These are phyloP conservation scores for Crithidia expoeki DNA, from an alignment of 208 protist species.

Conservation along the genomic window DNA sequence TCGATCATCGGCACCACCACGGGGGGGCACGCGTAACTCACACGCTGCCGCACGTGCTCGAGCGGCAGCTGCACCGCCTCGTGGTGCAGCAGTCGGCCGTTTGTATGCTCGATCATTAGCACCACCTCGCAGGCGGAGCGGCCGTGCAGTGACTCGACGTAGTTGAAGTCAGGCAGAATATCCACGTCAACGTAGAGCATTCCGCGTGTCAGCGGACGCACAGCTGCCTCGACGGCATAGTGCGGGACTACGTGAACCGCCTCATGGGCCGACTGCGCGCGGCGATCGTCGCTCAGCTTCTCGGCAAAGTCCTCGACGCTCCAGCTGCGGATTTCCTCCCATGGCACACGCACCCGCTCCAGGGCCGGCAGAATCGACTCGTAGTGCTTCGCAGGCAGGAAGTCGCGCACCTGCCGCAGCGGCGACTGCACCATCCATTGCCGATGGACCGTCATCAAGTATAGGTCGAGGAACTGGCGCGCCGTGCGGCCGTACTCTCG, in stretches of 20 bases:
- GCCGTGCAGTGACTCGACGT: constrained; percentile 93
- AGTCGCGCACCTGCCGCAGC: constrained; percentile 85
- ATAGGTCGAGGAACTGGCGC: constrained; percentile 87
- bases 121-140: constrained; percentile 89
- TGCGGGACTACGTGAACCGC: constrained; percentile 96
- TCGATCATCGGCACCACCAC: constrained; percentile 98
- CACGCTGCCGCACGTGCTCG: constrained; percentile 58
- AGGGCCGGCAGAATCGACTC: constrained; percentile 92
- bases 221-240: constrained; percentile 88
- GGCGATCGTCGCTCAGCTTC: constrained; percentile 85
- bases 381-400: constrained; percentile 82
- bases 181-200: constrained; percentile 96
- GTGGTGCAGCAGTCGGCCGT: constrained; percentile 97
- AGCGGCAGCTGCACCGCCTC: constrained; percentile 95
- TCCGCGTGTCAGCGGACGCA: constrained; percentile 96
- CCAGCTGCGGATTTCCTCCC: constrained; percentile 95
- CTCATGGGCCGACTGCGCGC: constrained; percentile 87
- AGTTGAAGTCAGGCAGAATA: constrained; percentile 97
- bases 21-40: constrained; percentile 75
- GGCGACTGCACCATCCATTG: constrained; percentile 98
- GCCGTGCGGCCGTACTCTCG: constrained; percentile 97
- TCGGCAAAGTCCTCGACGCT: constrained; percentile 94
- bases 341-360: constrained; percentile 96
- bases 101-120: constrained; percentile 96
- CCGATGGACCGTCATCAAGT: constrained; percentile 95